Evolutionary conservation across 2,329 filamentous ascomycete genomes (phyloP).

Genomic region (Fusarium napiforme): DNA sequence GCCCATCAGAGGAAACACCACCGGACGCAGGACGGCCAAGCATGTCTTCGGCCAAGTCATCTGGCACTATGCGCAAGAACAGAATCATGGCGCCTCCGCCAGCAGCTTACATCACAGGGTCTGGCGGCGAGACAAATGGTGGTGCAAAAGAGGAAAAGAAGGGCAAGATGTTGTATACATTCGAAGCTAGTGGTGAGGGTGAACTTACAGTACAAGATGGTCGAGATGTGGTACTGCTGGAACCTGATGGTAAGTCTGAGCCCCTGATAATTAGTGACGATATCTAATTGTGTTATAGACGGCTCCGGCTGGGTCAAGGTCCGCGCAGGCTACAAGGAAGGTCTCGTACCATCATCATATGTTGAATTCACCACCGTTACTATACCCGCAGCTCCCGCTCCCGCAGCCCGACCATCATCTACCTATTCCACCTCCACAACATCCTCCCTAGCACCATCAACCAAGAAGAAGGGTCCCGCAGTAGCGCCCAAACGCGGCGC

Average conservation of each 20-base stretch:
- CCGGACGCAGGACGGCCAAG: conserved; percentile 41
- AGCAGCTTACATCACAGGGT: conserved; percentile 77
- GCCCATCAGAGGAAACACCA: conserved; percentile 63
- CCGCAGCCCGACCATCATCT: conserved; percentile 73
- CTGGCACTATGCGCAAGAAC: conserved; percentile 64
- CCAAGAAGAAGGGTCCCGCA: conserved; percentile 89
- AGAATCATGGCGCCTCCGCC: conserved; percentile 91
- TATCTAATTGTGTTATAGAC: conserved; percentile 64
- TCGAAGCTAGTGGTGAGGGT: conserved; percentile 82
- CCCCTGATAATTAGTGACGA: not conserved
- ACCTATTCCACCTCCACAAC: conserved; percentile 77
- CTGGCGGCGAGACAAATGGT: conserved; percentile 62
- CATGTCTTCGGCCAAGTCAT: conserved; percentile 44
- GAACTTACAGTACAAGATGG: conserved; percentile 86
- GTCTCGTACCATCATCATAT: conserved; percentile 88
- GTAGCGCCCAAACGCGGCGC: conserved; percentile 91
- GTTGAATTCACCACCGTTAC: conserved; percentile 71
- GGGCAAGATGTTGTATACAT: conserved; percentile 90
- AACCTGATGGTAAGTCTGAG: conserved; percentile 80
- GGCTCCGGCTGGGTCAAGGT: conserved; percentile 93
- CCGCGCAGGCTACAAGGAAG: conserved; percentile 77
- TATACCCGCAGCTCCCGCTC: conserved; percentile 54
- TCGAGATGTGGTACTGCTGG: conserved; percentile 79
- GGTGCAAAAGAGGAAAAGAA: conserved; percentile 61
- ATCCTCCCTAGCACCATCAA: conserved; percentile 48